phyloP scores from a whole-genome alignment of 345 rosid species.

The Ricinus communis region DNA sequence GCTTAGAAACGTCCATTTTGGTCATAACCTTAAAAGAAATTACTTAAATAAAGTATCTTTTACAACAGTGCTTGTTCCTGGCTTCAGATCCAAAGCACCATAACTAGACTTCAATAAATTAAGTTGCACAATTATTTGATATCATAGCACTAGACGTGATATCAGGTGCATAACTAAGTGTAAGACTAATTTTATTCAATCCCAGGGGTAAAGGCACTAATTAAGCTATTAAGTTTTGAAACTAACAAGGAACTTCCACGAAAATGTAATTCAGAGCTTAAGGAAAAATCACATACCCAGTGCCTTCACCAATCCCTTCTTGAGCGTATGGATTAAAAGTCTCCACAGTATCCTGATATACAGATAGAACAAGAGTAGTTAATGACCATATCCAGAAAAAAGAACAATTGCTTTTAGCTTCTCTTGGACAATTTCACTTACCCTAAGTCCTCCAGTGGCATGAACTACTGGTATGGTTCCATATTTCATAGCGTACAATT shows the following conservation, averaged over 20 bases:
- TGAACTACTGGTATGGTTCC: slow-evolving; percentile 92
- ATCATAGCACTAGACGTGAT: no score
- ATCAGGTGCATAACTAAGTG: no score
- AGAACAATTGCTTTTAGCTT: neutral
- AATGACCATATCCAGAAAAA: neutral
- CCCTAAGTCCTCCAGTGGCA: slow-evolving; percentile 90
- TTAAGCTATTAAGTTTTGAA: neutral
- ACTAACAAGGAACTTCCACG: neutral
- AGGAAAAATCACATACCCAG: slow-evolving; percentile 60
- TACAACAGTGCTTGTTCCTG: no score
- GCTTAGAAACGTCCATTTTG: no score
- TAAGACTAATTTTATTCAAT: neutral
- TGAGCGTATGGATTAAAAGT: slow-evolving; percentile 70
- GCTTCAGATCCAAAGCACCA: no score
- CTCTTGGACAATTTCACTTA: slow-evolving; percentile 37
- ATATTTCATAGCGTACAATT: slow-evolving; percentile 96
- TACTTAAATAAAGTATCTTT: no score
- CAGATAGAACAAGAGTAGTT: slow-evolving; percentile 4
- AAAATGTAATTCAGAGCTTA: slow-evolving; percentile 3
- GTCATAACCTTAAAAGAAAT: no score
- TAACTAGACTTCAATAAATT: no score
- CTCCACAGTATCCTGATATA: slow-evolving; percentile 79
- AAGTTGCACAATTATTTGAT: no score
- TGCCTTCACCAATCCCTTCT: slow-evolving; percentile 70
- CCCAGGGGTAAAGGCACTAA: neutral